Conservation (phyloP, 495 filamentous ascomycete species). For the Hypoxylon cercidicola region DNA sequence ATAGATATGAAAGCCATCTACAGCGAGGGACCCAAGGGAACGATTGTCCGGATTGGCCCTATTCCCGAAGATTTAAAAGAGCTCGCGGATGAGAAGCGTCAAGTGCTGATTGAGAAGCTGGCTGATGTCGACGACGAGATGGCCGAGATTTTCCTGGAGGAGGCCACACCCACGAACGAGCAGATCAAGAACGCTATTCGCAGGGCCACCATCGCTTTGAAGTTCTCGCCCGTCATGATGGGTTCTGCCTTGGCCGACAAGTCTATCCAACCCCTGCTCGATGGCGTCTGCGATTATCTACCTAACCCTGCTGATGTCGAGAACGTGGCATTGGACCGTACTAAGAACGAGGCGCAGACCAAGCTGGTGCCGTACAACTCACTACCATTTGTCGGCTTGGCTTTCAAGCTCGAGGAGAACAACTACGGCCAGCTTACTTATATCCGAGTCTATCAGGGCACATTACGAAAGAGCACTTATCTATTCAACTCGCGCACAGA, state of each 20-base stretch:
- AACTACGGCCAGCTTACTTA: conserved; percentile 99
- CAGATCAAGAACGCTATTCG: conserved; percentile 94
- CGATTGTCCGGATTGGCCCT: conserved; percentile 74
- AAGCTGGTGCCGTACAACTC: conserved; percentile 92
- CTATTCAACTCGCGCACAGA: conserved; percentile 93
- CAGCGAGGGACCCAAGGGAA: conserved; percentile 83
- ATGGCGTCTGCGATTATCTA: conserved; percentile 95
- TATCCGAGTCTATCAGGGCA: conserved; percentile 97
- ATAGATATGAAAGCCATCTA: conserved; percentile 93
- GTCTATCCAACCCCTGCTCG: conserved; percentile 94
- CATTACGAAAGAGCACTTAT: conserved; percentile 84
- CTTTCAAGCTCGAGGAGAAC: conserved; percentile 99
- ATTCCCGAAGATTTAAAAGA: conserved; percentile 81
- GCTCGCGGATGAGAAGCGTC: conserved; percentile 79
- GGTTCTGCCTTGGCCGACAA: conserved; percentile 96
- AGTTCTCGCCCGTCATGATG: conserved; percentile 97
- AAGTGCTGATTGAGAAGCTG: conserved; percentile 90
- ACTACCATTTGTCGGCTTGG: conserved; percentile 92
- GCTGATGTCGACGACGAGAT: conserved; percentile 99
- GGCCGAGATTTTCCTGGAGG: conserved; percentile 93
- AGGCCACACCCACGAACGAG: conserved; percentile 74
- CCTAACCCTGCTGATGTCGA: conserved; percentile 92
- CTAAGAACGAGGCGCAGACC: conserved; percentile 79
- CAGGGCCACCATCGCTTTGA: conserved; percentile 83
- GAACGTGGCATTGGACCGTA: conserved; percentile 87